phyloP scores from a whole-genome alignment of 768 basidiomycete genomes.

The Mycena vitilis region DNA sequence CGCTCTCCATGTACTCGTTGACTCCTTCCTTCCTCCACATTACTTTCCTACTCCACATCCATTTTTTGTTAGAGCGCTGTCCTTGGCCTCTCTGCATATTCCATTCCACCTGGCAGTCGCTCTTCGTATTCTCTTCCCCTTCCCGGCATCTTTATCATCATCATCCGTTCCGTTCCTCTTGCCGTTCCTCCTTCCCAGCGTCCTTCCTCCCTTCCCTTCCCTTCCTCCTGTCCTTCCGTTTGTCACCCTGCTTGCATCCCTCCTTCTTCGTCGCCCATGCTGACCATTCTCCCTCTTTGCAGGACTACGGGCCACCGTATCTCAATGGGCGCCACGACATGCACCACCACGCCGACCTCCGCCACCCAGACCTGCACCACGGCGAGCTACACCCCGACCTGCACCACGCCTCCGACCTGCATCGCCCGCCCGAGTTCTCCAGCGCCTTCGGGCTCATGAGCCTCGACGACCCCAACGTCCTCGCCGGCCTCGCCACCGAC shows the following conservation, averaged over 20 bases:
- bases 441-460: constrained; percentile 82
- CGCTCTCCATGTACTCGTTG: too few relatives aligned
- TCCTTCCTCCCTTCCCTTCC: neutral
- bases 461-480: constrained; percentile 77
- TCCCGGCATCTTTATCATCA: too few relatives aligned
- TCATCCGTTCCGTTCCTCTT: too few relatives aligned
- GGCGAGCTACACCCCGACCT: too few relatives aligned
- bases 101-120: neutral
- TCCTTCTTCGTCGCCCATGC: neutral
- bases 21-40: too few relatives aligned
- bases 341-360: constrained; percentile 11
- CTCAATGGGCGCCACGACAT: constrained; percentile 19
- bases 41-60: too few relatives aligned
- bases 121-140: too few relatives aligned
- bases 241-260: neutral
- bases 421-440: constrained; percentile 50
- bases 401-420: constrained; percentile 16
- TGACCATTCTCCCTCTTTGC: neutral
- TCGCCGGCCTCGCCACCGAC: constrained; percentile 70
- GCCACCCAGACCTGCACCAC: constrained; percentile 7
- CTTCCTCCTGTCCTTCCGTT: neutral
- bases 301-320: constrained; percentile 22
- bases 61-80: too few relatives aligned
- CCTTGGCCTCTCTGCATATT: too few relatives aligned
- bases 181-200: neutral